Conservation (phyloP, 2,329 filamentous ascomycete genomes). For the Sporothrix dimorphospora region DNA sequence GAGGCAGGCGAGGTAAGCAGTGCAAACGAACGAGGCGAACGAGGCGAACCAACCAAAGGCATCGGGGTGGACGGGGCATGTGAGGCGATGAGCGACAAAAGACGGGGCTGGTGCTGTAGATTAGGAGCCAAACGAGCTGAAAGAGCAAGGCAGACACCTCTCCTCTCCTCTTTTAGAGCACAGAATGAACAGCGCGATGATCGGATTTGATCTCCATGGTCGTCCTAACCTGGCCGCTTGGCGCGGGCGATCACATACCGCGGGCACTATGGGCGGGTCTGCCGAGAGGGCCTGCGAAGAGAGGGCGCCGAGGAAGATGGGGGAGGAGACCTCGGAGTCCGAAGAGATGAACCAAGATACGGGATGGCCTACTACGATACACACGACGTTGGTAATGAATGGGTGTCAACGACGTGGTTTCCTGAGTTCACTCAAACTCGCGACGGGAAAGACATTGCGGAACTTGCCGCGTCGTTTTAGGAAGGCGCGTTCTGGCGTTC, state of each 20-base stretch:
- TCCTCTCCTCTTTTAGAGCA: too few relatives aligned
- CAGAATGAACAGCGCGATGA: not conserved
- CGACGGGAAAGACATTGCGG: slow-evolving; percentile 4
- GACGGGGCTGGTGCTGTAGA: slow-evolving; percentile 8
- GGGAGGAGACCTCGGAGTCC: too few relatives aligned
- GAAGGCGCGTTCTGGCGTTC: slow-evolving; percentile 16
- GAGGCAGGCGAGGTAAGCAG: not conserved
- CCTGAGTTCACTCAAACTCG: not conserved
- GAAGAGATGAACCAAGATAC: not conserved
- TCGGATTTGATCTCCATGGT: slow-evolving; percentile 13
- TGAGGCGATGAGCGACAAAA: not conserved
- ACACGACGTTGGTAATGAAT: not conserved
- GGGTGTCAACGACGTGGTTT: not conserved
- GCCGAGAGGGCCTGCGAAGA: not conserved
- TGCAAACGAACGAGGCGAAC: not conserved
- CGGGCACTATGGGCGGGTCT: not conserved
- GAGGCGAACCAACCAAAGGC: not conserved
- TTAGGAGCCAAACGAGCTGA: not conserved
- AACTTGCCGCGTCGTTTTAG: slow-evolving; percentile 19
- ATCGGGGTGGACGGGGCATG: not conserved
- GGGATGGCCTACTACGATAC: not conserved
- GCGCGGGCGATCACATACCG: slow-evolving; percentile 14
- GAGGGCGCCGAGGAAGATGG: not conserved
- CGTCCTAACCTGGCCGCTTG: not conserved
- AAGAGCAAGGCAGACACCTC: not conserved